Conservation (phyloP, 2,329 filamentous ascomycete genomes). For the Myriosclerotinia curreyana region DNA sequence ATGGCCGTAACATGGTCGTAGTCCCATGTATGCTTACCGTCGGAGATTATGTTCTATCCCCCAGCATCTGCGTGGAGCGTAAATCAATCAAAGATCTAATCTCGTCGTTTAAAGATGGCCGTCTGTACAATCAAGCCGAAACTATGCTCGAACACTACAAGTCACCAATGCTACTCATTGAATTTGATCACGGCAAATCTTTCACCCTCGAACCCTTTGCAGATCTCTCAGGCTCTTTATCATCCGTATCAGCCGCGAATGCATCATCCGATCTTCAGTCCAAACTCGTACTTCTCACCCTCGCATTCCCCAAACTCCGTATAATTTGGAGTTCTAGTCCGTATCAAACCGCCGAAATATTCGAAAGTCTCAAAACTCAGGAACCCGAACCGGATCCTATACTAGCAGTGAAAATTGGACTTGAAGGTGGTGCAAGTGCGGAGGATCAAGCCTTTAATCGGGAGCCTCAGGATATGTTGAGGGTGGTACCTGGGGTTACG, state of each 20-base stretch:
- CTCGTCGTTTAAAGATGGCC: constrained; percentile 84
- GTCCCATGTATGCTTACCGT: constrained; percentile 96
- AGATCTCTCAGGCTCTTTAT: constrained; percentile 60
- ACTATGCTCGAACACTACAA: constrained; percentile 94
- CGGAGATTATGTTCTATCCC: constrained; percentile 91
- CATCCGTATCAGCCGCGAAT: constrained; percentile 58
- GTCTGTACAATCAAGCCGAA: constrained; percentile 88
- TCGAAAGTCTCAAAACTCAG: constrained; percentile 86
- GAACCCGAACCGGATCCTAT: constrained; percentile 88
- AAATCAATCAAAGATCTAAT: constrained; percentile 92
- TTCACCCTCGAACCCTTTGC: constrained; percentile 88
- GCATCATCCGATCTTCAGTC: constrained; percentile 77
- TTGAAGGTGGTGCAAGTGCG: constrained; percentile 61
- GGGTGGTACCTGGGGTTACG: constrained; percentile 78
- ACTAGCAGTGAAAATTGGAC: constrained; percentile 76
- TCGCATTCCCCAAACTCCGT: constrained; percentile 84
- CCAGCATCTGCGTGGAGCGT: constrained; percentile 87
- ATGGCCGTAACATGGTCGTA: constrained; percentile 82
- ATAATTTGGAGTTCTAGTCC: constrained; percentile 93
- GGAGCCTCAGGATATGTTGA: constrained; percentile 86
- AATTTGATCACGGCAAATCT: constrained; percentile 95
- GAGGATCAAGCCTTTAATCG: constrained; percentile 75
- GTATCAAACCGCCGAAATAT: constrained; percentile 96
- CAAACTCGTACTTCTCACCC: constrained; percentile 85
- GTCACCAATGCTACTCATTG: constrained; percentile 85